Evolutionary conservation across 2,329 filamentous ascomycete species (phyloP).

Genomic region (Tolypocladium sp.): DNA sequence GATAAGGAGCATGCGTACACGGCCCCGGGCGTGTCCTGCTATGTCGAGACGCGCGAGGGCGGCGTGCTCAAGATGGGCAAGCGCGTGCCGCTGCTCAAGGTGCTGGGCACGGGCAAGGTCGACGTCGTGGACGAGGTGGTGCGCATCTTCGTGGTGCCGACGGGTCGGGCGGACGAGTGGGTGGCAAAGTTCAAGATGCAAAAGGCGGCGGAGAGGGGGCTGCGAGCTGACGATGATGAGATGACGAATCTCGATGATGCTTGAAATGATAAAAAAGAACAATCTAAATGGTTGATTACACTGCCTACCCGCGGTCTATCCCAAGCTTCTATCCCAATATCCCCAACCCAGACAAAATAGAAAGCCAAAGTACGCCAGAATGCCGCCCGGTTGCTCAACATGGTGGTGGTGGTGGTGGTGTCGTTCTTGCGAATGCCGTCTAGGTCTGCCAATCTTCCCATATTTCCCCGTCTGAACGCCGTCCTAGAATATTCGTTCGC

Average conservation of each 20-base stretch:
- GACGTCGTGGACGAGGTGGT: slow-evolving; percentile 85
- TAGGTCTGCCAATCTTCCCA: neutral
- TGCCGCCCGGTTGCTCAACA: neutral
- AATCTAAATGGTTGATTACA: neutral
- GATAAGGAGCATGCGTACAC: slow-evolving; percentile 61
- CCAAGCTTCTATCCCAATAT: neutral
- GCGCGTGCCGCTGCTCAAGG: slow-evolving; percentile 68
- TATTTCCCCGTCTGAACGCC: neutral
- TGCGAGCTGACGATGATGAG: neutral
- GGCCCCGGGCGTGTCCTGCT: slow-evolving; percentile 64
- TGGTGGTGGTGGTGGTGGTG: neutral
- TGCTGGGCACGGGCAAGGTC: slow-evolving; percentile 66
- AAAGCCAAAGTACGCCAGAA: neutral
- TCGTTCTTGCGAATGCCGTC: neutral
- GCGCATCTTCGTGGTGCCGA: slow-evolving; percentile 74
- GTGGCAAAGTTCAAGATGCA: slow-evolving; percentile 76
- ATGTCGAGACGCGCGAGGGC: slow-evolving; percentile 72
- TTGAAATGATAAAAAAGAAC: neutral
- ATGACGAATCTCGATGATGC: slow-evolving; percentile 5
- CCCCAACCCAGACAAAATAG: neutral
- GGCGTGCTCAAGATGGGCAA: slow-evolving; percentile 85
- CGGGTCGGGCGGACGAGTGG: slow-evolving; percentile 60
- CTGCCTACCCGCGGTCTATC: neutral
- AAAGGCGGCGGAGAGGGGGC: slow-evolving; percentile 40
- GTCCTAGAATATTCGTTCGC: neutral